Base-by-base conservation (phyloP, 768 basidiomycete genomes). In the Hericium rajendrae region DNA sequence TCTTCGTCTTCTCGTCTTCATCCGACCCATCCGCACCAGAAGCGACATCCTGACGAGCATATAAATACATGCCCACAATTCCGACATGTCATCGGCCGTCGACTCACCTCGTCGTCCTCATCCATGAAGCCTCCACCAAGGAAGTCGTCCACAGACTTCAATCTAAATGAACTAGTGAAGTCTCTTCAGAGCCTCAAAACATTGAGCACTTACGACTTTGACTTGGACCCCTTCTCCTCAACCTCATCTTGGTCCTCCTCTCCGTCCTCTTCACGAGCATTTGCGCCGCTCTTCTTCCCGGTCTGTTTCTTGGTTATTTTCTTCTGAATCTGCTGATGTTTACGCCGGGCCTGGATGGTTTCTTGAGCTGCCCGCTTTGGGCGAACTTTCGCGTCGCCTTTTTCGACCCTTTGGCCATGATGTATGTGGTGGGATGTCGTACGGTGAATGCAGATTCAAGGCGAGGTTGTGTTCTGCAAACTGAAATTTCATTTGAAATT, bases 341-440 rank as follows among this genome's bases (percentile, higher is more conserved):
- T 89, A 57, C 85, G 81, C n/a, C 94, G 78, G 5, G 84, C 79
- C 64, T 91, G 79, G 53, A 98, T 97, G 18, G 84, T 82, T 90
- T 87, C 67, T 91, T 91, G 54, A 98, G 82, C 66, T 88, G 85
- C 1, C 94, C 94, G 58, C 88, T 91, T 3, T 89, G 76, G 9
- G 86, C 88, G 64, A 94, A 94, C 73, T 94, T 93, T 67, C 86
- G 84, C 11, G 88, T 87, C 0, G 90, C 82, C 71, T 94, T 94
- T 40, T 81, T 73, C 18, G 84, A 81, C 63, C 88, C 91, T 56
- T 73, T 76, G 24, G 72, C 79, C 81, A 82, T 60, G 20, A 48
- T 50, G 22, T 18, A 43, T 5, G 16, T 3, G 16, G 16, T 26
- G 10, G n/a, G 28, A 39, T 41, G 53, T 39, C 16, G 51, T 39